Percentiles rank a stretch among this genome's conserved stretches.
These are phyloP conservation scores for Astrothelium macrocarpum DNA, from an alignment of 495 filamentous ascomycete species.

Conservation along the genomic window DNA sequence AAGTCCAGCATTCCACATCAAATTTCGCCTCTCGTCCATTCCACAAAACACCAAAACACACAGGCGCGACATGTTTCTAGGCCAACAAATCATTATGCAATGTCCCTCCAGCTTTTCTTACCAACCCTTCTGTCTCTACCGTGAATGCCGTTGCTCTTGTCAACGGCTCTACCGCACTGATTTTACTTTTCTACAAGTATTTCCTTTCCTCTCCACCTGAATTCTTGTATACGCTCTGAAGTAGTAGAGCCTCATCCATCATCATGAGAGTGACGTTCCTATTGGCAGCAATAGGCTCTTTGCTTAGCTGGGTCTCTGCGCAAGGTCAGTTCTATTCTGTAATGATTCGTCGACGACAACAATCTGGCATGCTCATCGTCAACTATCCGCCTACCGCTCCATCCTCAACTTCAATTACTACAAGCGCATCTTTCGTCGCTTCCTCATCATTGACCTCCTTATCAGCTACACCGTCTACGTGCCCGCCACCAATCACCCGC, in stretches of 20 bases:
- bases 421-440: background rate
- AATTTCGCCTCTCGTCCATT: background rate
- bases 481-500: background rate
- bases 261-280: background rate
- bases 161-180: background rate
- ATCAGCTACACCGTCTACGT: background rate
- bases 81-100: background rate
- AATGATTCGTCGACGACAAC: background rate
- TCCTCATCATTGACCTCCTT: background rate
- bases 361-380: background rate
- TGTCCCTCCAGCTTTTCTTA: background rate
- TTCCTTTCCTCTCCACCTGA: background rate
- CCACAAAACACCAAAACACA: background rate
- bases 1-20: background rate
- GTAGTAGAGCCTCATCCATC: background rate
- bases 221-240: background rate
- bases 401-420: background rate
- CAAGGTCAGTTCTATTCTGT: background rate
- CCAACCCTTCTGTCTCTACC: background rate
- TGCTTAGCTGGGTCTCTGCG: background rate
- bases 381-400: background rate
- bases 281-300: background rate
- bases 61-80: background rate
- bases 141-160: background rate
- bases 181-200: background rate